Conservation (phyloP, 768 basidiomycete genomes). For the Hygrocybe coccinea region DNA sequence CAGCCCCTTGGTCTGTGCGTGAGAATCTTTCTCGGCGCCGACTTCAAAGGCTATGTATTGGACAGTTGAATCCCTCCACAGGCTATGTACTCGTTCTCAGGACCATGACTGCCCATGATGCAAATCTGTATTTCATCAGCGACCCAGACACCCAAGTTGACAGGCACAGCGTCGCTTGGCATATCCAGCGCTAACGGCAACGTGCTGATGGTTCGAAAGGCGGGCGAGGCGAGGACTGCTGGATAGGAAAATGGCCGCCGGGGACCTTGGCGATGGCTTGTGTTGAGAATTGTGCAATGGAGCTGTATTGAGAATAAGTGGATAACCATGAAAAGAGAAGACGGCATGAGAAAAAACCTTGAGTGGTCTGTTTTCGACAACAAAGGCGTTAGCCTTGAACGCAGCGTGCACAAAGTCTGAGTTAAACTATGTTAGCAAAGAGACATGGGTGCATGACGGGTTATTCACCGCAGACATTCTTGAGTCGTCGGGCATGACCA, state of each 20-base stretch:
- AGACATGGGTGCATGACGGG: no score
- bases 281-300: slow-evolving; percentile 50
- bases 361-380: slow-evolving; percentile 45
- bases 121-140: slow-evolving; percentile 61
- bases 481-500: slow-evolving; percentile 21
- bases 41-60: no score
- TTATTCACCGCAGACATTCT: slow-evolving; percentile 26
- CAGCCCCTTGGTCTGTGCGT: slow-evolving; percentile 22
- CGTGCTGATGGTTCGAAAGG: slow-evolving; percentile 5
- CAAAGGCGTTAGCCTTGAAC: slow-evolving; percentile 40
- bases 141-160: slow-evolving; percentile 50
- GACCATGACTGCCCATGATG: slow-evolving; percentile 64
- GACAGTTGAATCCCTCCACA: slow-evolving; percentile 30
- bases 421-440: background rate
- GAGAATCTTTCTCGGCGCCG: slow-evolving; percentile 7
- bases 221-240: slow-evolving; percentile 29
- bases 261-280: slow-evolving; percentile 39
- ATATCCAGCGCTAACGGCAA: background rate
- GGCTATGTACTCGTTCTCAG: slow-evolving; percentile 58
- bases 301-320: slow-evolving; percentile 25
- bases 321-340: background rate
- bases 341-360: slow-evolving; percentile 34
- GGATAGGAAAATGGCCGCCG: slow-evolving; percentile 36
- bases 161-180: slow-evolving; percentile 18
- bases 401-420: slow-evolving; percentile 40